Conservation (phyloP, 306 rosid genomes). For the Vigna hirtella region DNA sequence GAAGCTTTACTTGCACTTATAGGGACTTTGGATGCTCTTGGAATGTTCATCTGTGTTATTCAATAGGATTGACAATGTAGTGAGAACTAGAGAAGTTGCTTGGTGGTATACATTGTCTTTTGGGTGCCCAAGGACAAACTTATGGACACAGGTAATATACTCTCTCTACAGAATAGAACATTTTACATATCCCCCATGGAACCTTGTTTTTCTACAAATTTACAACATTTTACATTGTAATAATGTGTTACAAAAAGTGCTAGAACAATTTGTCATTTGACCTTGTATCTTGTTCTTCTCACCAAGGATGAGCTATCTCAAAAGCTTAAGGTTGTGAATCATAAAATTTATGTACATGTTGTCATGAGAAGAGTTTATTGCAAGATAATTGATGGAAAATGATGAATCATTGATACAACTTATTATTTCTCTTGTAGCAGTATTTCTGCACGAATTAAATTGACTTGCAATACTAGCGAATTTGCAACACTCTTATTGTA, state of each 20-base stretch:
- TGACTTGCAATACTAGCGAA: too few species aligned
- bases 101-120: background rate
- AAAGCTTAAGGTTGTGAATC: too few species aligned
- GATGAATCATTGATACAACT: too few species aligned
- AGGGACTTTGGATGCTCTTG: background rate
- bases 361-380: too few species aligned
- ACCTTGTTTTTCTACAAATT: background rate
- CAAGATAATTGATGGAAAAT: too few species aligned
- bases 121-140: background rate
- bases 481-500: too few species aligned
- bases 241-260: background rate
- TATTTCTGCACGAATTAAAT: too few species aligned
- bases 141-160: slow-evolving; percentile 32
- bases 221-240: background rate
- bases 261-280: background rate
- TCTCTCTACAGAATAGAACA: background rate
- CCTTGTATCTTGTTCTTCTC: background rate
- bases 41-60: background rate
- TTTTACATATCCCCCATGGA: background rate
- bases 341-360: too few species aligned
- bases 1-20: background rate
- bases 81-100: slow-evolving; percentile 13
- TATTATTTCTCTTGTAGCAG: too few species aligned
- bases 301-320: too few species aligned
- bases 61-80: background rate